Conservation (phyloP, 331 rosid species). For the Acacia concinna region DNA sequence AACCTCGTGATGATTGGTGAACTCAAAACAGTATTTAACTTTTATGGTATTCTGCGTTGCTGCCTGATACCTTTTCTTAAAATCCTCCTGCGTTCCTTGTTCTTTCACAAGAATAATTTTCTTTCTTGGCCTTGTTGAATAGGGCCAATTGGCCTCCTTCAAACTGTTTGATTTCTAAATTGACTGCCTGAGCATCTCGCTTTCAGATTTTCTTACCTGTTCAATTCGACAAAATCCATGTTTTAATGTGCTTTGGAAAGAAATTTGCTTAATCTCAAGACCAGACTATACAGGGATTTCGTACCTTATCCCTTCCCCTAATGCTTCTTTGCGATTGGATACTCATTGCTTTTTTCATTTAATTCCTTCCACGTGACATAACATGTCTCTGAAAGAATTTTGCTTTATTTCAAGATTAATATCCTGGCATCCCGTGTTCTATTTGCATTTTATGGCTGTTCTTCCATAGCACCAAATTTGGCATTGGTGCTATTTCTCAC, state of each 20-base stretch:
- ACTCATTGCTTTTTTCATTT: neutral
- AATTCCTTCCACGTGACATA: neutral
- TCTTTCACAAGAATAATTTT: neutral
- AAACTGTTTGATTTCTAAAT: neutral
- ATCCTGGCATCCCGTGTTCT: neutral
- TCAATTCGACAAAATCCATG: neutral
- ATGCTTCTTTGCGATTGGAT: neutral
- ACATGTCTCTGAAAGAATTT: neutral
- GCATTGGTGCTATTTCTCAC: neutral
- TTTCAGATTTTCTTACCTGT: neutral
- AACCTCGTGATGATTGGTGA: neutral
- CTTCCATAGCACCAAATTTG: constrained; percentile 6
- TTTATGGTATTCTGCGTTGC: neutral
- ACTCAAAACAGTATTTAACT: neutral
- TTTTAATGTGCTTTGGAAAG: neutral
- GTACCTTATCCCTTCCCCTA: neutral
- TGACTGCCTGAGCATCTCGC: neutral
- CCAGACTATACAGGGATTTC: neutral
- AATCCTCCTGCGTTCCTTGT: neutral
- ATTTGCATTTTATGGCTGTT: constrained; percentile 22
- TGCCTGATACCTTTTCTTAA: neutral
- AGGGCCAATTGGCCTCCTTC: neutral
- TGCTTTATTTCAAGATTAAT: neutral
- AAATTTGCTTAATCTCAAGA: neutral
- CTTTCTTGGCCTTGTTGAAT: neutral